Evolutionary conservation across 1,284 basidiomycete species (phyloP), one percentile per base, ranked within the genome.

Genomic region (Rhodotorula glutinis): DNA sequence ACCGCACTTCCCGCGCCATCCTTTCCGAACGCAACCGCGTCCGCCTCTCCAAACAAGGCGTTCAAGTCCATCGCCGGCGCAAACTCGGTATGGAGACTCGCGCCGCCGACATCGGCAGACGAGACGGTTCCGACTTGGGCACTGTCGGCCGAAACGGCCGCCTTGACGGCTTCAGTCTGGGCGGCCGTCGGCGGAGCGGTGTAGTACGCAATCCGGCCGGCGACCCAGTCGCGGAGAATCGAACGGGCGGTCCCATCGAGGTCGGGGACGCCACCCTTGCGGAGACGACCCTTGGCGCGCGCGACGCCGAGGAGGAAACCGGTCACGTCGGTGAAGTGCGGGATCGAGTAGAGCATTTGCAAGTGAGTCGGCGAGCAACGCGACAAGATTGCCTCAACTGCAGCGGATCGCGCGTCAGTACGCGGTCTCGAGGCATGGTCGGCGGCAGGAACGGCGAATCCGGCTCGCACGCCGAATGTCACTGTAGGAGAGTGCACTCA

Each of bases 151-250:
- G 29, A 81, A 65, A 58, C 76, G 77, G 49, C 58, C 30, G 68
- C 68, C 75, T 75, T 78, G 84, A 79, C 10, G 80, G 82, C 7
- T 85, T 85, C 29, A 85, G 89, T 67, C 88, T 57, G 81, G 33
- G 85, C 83, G 3, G 90, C 91, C 0, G 88, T 76, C 0, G 95
- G 94, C 3, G 93, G 91, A 1, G 82, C 78, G 2, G 91, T 91
- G 79, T 84, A 90, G 80, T 92, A 98, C 0, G 89, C 88, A 33
- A 98, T 97, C 77, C 92, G 93, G 75, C 97, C 92, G 71, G 91
- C 86, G 77, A 98, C 98, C 94, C 95, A 98, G 78, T 98, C 95
- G 56, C 84, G 86, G 7, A 98, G 80, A n/a, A 98, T 84, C 21
- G 88, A 87, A 40, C 91, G 86, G 0, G 93, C 92, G 0, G 91